A percentile compares a stretch with the other conserved stretches of the same genome.
These are phyloP conservation scores for Wallemia mellicola DNA, from an alignment of 1,284 basidiomycete genomes.

Conservation along the genomic window DNA sequence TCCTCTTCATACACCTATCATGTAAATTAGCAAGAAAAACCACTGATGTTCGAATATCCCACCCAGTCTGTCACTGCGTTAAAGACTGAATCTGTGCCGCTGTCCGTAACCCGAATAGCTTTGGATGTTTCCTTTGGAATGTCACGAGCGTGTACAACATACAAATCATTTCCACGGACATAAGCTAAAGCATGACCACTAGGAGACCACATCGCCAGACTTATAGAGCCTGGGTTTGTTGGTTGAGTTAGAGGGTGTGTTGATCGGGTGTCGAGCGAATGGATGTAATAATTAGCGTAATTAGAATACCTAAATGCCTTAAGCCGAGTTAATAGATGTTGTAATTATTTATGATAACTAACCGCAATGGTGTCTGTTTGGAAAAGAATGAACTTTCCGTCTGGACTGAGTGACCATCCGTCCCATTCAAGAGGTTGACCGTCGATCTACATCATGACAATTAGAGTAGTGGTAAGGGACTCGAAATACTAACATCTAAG, in stretches of 20 bases:
- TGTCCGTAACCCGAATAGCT: constrained; percentile 42
- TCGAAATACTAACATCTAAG: too few species aligned
- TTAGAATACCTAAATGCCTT: constrained; percentile 78
- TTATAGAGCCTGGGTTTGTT: constrained; percentile 31
- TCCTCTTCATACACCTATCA: constrained; percentile 92
- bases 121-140: constrained; percentile 5
- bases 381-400: constrained; percentile 58
- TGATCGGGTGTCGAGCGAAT: constrained; percentile 27
- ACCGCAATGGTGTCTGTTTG: constrained; percentile 44
- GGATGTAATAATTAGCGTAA: constrained; percentile 64
- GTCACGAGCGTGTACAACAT: constrained; percentile 26
- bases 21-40: too few species aligned
- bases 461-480: too few species aligned
- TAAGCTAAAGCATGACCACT: constrained; percentile 49
- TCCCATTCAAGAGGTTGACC: constrained; percentile 25
- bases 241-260: constrained; percentile 40
- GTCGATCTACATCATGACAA: too few species aligned
- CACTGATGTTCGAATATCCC: constrained; percentile 7
- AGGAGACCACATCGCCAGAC: constrained; percentile 60
- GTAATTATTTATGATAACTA: constrained; percentile 68
- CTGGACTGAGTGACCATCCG: constrained; percentile 49
- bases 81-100: constrained; percentile 57
- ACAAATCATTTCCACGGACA: constrained; percentile 54
- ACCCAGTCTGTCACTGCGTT: constrained; percentile 74
- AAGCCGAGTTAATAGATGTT: constrained; percentile 42